Evolutionary conservation across 768 basidiomycete species (phyloP), one percentile per base, ranked within the genome.

Genomic region (Calvatia gigantea): DNA sequence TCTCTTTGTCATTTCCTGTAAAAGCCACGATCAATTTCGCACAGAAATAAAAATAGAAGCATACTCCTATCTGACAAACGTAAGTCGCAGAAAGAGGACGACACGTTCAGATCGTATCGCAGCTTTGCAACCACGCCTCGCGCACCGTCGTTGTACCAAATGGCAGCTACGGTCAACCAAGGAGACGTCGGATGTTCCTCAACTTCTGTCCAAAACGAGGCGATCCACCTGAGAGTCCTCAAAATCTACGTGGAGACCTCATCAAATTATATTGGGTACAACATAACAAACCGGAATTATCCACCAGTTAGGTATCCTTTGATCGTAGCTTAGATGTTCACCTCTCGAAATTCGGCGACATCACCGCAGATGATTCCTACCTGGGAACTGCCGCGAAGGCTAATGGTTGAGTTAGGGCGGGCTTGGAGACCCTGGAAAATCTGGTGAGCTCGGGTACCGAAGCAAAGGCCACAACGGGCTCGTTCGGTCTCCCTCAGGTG

Each of bases 251-350:
- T 14, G 31, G 29, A 21, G 35, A 39, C 39, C 46, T 55, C 17
- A 55, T 47, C 54, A 47, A 17, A 48, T 39, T 47, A 48, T 17
- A 55, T 21, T 38, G 29, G 23, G 11, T 45, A 47, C 39, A 39
- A 17, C n/a, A 47, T 38, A 29, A 39, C 39, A 53, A 44, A 37
- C 45, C 45, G 32, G 23, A 31, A 19, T 29, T 55, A 21, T 19
- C 23, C 43, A 47, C 19, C 44, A 37, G 44, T n/a, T 11, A 28
- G 27, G 39, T 14, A n/a, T n/a, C 21, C 21, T 38, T 32, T 38
- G 12, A 27, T 11, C 3, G 15, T 43, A 25, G 14, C 49, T n/a
- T n/a, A n/a, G n/a, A n/a, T n/a, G n/a, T n/a, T n/a, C n/a, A n/a
- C n/a, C n/a, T n/a, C n/a, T n/a, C n/a, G n/a, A n/a, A n/a, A n/a